Evolutionary conservation across 106 monocot genomes (phyloP).

Genomic region (Gastrodia elata): DNA sequence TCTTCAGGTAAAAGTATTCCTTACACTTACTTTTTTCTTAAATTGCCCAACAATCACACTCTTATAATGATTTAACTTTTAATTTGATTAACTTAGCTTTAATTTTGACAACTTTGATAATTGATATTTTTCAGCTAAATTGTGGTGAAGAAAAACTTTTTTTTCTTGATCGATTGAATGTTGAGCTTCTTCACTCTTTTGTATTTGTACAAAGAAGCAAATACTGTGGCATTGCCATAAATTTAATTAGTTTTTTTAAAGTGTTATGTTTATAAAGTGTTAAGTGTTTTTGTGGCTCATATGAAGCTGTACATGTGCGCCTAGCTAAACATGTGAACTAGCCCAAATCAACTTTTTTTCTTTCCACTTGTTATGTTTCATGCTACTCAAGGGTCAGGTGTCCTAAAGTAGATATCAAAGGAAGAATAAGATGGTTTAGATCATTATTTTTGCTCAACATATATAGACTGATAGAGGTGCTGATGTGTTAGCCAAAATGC

Average conservation of each 20-base stretch:
- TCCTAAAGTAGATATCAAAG: too few species aligned
- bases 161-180: neutral
- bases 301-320: too few species aligned
- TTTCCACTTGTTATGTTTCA: neutral
- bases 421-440: too few species aligned
- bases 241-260: neutral
- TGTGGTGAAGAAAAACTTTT: neutral
- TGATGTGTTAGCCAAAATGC: too few species aligned
- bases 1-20: conserved; percentile 18
- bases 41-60: neutral
- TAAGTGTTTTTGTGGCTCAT: neutral
- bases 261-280: too few species aligned
- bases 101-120: neutral
- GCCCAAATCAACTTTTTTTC: neutral
- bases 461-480: too few species aligned
- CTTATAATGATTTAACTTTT: neutral
- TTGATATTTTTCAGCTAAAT: neutral
- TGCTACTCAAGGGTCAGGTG: too few species aligned
- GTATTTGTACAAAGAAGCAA: neutral
- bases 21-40: neutral
- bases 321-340: neutral
- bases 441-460: too few species aligned
- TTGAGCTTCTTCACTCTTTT: neutral
- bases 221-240: neutral
- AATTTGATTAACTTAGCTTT: neutral